These are phyloP conservation scores for Peniophora sp. DNA, from an alignment of 1,284 basidiomycete species.

Conservation along the genomic window DNA sequence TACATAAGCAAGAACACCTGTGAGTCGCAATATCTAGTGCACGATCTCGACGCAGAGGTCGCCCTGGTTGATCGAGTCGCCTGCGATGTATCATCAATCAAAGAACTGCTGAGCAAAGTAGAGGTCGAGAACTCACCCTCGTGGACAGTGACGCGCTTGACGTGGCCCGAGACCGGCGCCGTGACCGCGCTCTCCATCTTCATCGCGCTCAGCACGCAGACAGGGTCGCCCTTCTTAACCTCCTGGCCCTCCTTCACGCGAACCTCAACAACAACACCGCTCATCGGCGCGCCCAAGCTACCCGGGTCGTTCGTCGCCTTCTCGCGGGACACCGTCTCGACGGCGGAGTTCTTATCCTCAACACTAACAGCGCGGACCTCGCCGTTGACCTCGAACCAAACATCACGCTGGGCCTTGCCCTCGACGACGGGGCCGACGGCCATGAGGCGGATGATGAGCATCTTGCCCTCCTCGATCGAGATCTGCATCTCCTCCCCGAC, in stretches of 20 bases:
- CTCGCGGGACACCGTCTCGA: constrained; percentile 90
- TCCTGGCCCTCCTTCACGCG: constrained; percentile 94
- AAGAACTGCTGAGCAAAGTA: constrained; percentile 4
- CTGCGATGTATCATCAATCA: constrained; percentile 26
- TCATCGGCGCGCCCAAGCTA: constrained; percentile 93
- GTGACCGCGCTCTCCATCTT: constrained; percentile 97
- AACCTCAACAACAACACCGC: constrained; percentile 97
- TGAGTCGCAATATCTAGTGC: constrained; percentile 33
- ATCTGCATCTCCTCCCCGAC: constrained; percentile 96
- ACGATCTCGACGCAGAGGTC: constrained; percentile 83
- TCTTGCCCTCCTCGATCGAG: constrained; percentile 96
- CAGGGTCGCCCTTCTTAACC: constrained; percentile 95
- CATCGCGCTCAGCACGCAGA: constrained; percentile 68
- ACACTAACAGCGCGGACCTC: constrained; percentile 92
- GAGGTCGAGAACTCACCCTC: constrained; percentile 48
- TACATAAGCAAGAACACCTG: too few relatives aligned
- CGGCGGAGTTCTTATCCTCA: constrained; percentile 93
- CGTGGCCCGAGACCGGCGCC: constrained; percentile 90
- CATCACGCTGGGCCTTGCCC: constrained; percentile 87
- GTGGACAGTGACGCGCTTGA: constrained; percentile 85
- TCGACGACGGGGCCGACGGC: constrained; percentile 92
- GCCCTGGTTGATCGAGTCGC: constrained; percentile 84
- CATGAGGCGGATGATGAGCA: constrained; percentile 92
- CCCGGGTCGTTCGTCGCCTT: constrained; percentile 92
- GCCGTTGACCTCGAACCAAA: constrained; percentile 98